Conservation (phyloP, 2,329 filamentous ascomycete species). For the Colletotrichum lentis region DNA sequence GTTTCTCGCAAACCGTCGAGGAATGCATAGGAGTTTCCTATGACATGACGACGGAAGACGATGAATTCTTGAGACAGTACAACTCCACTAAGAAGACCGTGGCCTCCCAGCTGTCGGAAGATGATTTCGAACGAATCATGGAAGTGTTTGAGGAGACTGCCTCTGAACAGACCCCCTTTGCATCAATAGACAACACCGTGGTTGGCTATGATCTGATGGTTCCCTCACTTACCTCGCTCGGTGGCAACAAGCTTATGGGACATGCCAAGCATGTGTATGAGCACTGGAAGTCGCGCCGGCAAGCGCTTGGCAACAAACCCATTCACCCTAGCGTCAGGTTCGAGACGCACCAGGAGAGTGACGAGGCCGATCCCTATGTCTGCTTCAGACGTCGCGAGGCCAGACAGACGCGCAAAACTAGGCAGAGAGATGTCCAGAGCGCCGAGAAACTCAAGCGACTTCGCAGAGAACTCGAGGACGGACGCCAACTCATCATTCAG, state of each 20-base stretch:
- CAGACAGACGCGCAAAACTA: constrained; percentile 91
- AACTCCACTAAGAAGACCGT: constrained; percentile 76
- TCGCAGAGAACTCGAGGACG: constrained; percentile 89
- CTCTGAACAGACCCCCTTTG: constrained; percentile 84
- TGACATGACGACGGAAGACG: constrained; percentile 93
- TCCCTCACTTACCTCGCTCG: constrained; percentile 65
- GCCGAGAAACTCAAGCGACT: constrained; percentile 94
- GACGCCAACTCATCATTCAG: constrained; percentile 78
- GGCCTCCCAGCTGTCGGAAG: constrained; percentile 75
- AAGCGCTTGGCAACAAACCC: constrained; percentile 72
- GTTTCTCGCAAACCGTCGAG: constrained; percentile 97
- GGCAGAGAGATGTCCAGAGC: constrained; percentile 91
- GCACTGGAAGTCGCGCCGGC: constrained; percentile 82
- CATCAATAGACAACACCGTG: constrained; percentile 86
- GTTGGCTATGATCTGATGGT: constrained; percentile 81
- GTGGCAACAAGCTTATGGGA: constrained; percentile 58
- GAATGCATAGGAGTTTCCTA: constrained; percentile 91
- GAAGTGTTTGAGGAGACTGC: constrained; percentile 92
- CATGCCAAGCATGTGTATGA: constrained; percentile 84
- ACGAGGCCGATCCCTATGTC: constrained; percentile 96
- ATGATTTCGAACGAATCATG: constrained; percentile 94
- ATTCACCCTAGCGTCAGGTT: constrained; percentile 87
- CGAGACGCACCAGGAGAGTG: constrained; percentile 91
- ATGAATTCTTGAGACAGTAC: constrained; percentile 81
- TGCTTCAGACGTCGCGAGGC: constrained; percentile 97